These are phyloP conservation scores for Colletotrichum sansevieriae DNA, from an alignment of 2,329 filamentous ascomycete species.

Conservation along the genomic window DNA sequence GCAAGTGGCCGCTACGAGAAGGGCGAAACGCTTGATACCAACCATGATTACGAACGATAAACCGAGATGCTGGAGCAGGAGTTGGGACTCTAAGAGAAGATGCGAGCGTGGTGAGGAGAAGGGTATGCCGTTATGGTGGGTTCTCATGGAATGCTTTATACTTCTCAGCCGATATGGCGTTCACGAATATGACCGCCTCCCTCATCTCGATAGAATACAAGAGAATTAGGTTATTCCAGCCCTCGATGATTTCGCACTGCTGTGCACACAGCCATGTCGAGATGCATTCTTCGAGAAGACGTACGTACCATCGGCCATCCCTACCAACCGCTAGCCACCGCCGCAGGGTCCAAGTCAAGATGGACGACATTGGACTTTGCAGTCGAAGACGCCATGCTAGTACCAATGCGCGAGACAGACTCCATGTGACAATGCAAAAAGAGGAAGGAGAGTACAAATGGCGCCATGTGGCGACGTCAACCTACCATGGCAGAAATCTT, in stretches of 20 bases:
- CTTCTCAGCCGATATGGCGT: background rate
- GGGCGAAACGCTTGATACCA: slow-evolving; percentile 40
- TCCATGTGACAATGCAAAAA: slow-evolving; percentile 35
- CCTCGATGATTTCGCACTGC: slow-evolving; percentile 17
- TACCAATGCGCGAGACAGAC: background rate
- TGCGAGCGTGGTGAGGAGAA: slow-evolving; percentile 17
- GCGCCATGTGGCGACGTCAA: slow-evolving; percentile 36
- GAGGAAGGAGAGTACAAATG: slow-evolving; percentile 39
- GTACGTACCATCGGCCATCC: slow-evolving; percentile 6
- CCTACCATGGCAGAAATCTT: slow-evolving; percentile 7
- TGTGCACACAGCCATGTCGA: slow-evolving; percentile 6
- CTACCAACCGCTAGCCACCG: background rate
- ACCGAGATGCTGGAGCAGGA: slow-evolving; percentile 21
- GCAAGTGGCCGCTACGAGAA: slow-evolving; percentile 40
- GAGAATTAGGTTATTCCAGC: slow-evolving; percentile 6
- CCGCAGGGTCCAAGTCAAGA: slow-evolving; percentile 9
- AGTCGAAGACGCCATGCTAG: background rate
- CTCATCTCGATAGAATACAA: background rate
- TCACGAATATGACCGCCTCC: background rate
- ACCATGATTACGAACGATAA: slow-evolving; percentile 36
- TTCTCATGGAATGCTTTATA: slow-evolving; percentile 20
- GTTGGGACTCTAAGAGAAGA: slow-evolving; percentile 25
- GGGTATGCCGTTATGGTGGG: slow-evolving; percentile 3
- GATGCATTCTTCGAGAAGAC: slow-evolving; percentile 7
- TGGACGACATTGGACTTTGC: background rate